These are phyloP conservation scores for Jaltomata sinuosa DNA, from an alignment of 257 asterid species.

Conservation along the genomic window DNA sequence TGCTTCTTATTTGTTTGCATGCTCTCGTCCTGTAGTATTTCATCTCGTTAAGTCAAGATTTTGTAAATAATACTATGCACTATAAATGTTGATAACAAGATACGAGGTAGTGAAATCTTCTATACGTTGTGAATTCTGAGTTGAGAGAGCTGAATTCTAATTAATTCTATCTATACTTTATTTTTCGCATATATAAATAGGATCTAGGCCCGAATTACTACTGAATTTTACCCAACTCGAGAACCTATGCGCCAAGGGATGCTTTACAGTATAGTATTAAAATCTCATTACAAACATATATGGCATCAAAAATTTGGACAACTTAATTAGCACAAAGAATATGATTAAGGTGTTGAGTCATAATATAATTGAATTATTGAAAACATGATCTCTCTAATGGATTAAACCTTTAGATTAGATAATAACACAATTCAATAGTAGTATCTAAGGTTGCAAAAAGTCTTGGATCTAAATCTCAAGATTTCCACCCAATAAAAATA, in stretches of 20 bases:
- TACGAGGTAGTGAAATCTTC: neutral
- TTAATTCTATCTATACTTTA: neutral
- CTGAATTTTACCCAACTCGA: neutral
- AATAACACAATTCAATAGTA: neutral
- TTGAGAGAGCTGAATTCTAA: neutral
- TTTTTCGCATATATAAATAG: neutral
- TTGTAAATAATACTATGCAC: too few species aligned
- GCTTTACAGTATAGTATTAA: neutral
- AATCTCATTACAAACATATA: neutral
- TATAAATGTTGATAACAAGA: neutral
- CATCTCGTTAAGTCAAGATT: neutral
- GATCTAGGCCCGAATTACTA: neutral
- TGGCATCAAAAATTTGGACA: neutral
- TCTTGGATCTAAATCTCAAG: neutral
- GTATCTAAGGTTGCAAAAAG: too few species aligned
- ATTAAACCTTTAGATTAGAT: neutral
- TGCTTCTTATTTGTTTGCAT: conserved; percentile 56
- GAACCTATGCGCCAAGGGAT: neutral
- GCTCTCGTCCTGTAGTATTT: conserved; percentile 38
- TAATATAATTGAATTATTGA: neutral
- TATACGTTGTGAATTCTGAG: neutral
- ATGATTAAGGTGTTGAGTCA: neutral
- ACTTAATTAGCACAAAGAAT: neutral
- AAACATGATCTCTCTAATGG: neutral
- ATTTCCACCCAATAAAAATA: neutral